Base-by-base conservation (phyloP, 177 flowering plant species). In the Vitis hybrid region DNA sequence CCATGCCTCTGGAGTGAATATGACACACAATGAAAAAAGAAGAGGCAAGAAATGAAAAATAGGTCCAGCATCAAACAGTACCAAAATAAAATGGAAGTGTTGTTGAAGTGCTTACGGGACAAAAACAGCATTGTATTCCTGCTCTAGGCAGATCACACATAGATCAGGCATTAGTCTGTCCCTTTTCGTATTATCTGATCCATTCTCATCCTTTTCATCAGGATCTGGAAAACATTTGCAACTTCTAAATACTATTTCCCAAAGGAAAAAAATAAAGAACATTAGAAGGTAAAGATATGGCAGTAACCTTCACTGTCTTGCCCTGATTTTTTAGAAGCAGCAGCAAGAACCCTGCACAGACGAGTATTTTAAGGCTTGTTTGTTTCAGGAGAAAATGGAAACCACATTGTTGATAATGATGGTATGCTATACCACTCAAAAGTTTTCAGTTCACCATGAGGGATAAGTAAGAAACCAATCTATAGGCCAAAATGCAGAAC, bases 61-160 rank as follows among this genome's bases (percentile, higher is more conserved):
- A 31, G 50, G 31, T 51, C 9, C 50, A 63, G 5, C 52, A 55
- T 48, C 62, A 3, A 15, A 26, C 31, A 26, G 12, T 45, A 16
- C 45, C n/a, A 50, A 60, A 71, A 61, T 39, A 5, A 59, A 53
- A 57, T 15, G 19, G 11, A 19, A 75, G 59, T 48, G 49, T 26
- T 52, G 49, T 3, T 16, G 13, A 66, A 10, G 62, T 21, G 53
- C 99, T 87, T 88, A 96, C 99, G 90, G 92, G 69, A 96, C 90
- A 85, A 93, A 93, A 69, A 92, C 99, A 56, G 97, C 90, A 81
- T 96, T 90, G 69, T 90, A 96, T 62, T 90, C 89, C 76, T 86
- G 89, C 81, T 92, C 99, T 56, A 96, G 82, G 81, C 99, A 96
- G 84, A 96, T 90, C 60, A 96, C 99, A 78, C 99, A 93, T 2